These are phyloP conservation scores for Craterostigma plantagineum DNA, from an alignment of 257 asterid species.

Conservation along the genomic window DNA sequence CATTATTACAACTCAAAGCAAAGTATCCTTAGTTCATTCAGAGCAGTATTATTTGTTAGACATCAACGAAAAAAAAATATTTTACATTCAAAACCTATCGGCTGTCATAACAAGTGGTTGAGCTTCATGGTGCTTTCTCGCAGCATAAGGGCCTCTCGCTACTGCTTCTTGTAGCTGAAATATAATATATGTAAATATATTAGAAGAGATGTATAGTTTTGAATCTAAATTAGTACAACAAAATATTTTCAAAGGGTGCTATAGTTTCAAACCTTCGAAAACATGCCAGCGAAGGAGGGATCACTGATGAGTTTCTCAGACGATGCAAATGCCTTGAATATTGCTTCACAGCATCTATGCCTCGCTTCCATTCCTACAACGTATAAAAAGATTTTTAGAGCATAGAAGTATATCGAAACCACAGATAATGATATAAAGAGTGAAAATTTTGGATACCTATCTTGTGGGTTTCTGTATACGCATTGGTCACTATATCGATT, in stretches of 20 bases:
- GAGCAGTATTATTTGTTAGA: too few relatives aligned
- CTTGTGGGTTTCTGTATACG: conserved; percentile 50
- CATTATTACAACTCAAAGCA: too few relatives aligned
- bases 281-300: conserved; percentile 27
- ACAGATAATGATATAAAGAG: not conserved
- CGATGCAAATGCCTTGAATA: conserved; percentile 32
- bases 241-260: not conserved
- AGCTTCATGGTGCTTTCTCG: conserved; percentile 46
- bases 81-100: conserved; percentile 46
- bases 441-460: conserved; percentile 33
- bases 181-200: too few relatives aligned
- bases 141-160: conserved; percentile 67
- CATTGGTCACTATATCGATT: conserved; percentile 35
- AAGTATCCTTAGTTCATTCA: too few relatives aligned
- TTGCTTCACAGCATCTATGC: conserved; percentile 70
- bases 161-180: conserved; percentile 71
- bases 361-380: conserved; percentile 93
- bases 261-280: conserved; percentile 42
- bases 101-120: conserved; percentile 72
- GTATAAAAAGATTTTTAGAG: not conserved
- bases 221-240: not conserved
- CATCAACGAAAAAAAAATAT: too few relatives aligned
- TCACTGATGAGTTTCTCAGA: conserved; percentile 40
- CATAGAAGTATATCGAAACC: not conserved
- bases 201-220: not conserved